Conservation (phyloP, 805 yeast genomes). For the Barnettozyma siamensis region DNA sequence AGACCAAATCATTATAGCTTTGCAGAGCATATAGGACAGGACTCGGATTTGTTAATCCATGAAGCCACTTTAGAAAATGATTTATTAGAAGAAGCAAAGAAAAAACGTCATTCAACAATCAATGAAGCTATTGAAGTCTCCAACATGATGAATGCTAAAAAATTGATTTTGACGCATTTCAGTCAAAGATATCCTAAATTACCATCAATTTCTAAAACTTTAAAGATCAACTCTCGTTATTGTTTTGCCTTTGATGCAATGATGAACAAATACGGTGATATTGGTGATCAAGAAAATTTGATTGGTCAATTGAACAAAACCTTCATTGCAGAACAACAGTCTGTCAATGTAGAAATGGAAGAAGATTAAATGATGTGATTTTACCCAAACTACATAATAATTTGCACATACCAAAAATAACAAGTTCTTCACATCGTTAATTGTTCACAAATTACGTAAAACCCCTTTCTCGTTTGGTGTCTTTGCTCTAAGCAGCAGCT, state of each 20-base stretch:
- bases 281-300: conserved; percentile 32
- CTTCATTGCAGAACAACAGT: conserved; percentile 26
- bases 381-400: not conserved
- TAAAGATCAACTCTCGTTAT: conserved; percentile 28
- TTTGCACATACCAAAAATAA: not conserved
- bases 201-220: conserved; percentile 32
- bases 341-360: conserved; percentile 14
- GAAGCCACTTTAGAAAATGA: conserved; percentile 90
- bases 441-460: no score
- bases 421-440: no score
- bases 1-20: conserved; percentile 66
- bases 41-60: conserved; percentile 75
- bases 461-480: not conserved
- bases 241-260: conserved; percentile 65
- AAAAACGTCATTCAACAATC: conserved; percentile 82
- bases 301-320: conserved; percentile 26
- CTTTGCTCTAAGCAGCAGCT: not conserved
- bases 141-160: conserved; percentile 62
- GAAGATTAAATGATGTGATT: conserved; percentile 2
- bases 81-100: conserved; percentile 67
- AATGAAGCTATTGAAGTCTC: conserved; percentile 78
- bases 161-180: conserved; percentile 81
- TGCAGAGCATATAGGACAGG: conserved; percentile 52
- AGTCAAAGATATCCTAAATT: conserved; percentile 78
- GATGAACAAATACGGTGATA: conserved; percentile 40